phyloP scores from a whole-genome alignment of 495 filamentous ascomycete species.

The Jackrogersella minutella region DNA sequence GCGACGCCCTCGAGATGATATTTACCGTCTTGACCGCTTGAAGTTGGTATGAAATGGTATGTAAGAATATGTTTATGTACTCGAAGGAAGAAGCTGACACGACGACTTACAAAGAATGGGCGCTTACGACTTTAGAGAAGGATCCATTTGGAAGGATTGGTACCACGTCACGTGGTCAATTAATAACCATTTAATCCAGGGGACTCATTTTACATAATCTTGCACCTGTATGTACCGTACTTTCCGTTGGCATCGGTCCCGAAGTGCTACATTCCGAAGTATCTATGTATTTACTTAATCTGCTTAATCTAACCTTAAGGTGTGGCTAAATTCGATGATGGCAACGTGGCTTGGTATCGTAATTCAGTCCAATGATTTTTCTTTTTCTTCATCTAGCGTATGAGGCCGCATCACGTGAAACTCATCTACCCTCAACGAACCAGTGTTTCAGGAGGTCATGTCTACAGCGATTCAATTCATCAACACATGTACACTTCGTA shows the following conservation, averaged over 20 bases:
- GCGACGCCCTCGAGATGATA: background rate
- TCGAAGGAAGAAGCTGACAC: slow-evolving; percentile 1
- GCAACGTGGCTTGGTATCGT: background rate
- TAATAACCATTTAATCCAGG: too few relatives aligned
- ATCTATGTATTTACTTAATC: too few relatives aligned
- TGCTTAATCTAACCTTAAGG: too few relatives aligned
- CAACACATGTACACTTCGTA: too few relatives aligned
- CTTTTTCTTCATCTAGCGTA: background rate
- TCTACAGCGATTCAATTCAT: too few relatives aligned
- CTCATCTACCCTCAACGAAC: too few relatives aligned
- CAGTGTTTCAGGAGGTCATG: too few relatives aligned
- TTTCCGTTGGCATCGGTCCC: background rate
- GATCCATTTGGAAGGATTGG: background rate
- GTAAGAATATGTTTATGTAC: background rate
- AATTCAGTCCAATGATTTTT: background rate
- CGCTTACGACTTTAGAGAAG: too few relatives aligned
- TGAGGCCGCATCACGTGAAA: too few relatives aligned
- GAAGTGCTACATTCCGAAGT: too few relatives aligned
- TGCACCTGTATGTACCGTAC: too few relatives aligned
- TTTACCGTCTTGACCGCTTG: background rate
- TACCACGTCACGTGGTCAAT: slow-evolving; percentile 1
- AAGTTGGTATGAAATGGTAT: background rate
- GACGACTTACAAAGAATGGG: background rate
- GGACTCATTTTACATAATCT: too few relatives aligned
- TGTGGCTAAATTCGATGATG: background rate